A percentile compares a stretch with the other conserved stretches of the same genome.
Evolutionary conservation across 148 eudicot genomes (phyloP).

Genomic region (Cornus kousa): DNA sequence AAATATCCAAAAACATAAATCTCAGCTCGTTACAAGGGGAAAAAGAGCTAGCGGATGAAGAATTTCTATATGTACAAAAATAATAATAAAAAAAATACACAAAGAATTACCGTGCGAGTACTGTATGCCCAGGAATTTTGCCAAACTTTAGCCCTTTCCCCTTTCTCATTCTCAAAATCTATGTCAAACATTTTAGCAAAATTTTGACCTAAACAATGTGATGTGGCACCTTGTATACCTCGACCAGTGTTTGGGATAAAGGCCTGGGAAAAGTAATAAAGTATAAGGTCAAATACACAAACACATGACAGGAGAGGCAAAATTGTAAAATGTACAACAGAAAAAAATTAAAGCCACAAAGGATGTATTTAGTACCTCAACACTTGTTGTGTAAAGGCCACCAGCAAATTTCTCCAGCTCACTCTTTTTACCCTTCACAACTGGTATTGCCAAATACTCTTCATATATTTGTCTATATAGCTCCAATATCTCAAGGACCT

Average conservation of each 20-base stretch:
- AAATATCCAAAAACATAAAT: neutral
- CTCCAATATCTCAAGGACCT: conserved; percentile 76
- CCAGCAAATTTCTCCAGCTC: conserved; percentile 98
- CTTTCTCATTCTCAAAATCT: conserved; percentile 83
- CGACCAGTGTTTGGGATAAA: conserved; percentile 93
- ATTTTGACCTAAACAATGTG: conserved; percentile 96
- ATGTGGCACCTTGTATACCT: conserved; percentile 98
- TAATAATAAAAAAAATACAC: too few relatives aligned
- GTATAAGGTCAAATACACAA: neutral
- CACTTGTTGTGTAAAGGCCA: conserved; percentile 93
- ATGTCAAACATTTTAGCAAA: conserved; percentile 99
- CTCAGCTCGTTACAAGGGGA: too few relatives aligned
- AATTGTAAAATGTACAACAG: too few relatives aligned
- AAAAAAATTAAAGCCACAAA: neutral
- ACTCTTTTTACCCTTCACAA: conserved; percentile 89
- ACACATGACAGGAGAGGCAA: too few relatives aligned
- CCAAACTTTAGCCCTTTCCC: conserved; percentile 87
- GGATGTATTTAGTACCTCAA: conserved; percentile 45
- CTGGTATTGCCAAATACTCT: conserved; percentile 94
- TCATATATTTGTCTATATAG: conserved; percentile 86
- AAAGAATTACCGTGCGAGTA: conserved; percentile 67
- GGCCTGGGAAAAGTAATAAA: conserved; percentile 46
- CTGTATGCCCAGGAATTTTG: conserved; percentile 99
- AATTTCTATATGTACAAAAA: neutral
- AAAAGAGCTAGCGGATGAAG: too few relatives aligned